Conservation (phyloP, 2,329 filamentous ascomycete genomes). For the Sphaerulina vaccinii region DNA sequence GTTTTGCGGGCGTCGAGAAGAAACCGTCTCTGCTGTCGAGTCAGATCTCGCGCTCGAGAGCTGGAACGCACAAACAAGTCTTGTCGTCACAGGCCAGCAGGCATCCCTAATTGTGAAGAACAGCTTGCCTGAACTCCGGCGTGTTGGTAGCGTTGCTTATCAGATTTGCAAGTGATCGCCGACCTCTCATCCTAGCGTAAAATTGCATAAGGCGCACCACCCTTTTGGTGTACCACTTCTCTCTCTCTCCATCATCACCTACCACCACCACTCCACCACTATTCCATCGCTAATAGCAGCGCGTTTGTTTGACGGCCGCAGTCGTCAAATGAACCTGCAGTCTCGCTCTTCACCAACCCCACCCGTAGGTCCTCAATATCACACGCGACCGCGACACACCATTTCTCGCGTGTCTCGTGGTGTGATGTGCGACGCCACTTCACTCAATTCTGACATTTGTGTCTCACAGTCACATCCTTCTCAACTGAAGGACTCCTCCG, state of each 20-base stretch:
- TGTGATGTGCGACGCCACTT: neutral
- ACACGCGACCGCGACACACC: constrained; percentile 7
- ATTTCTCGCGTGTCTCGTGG: constrained; percentile 19
- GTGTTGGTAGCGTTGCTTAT: too few species aligned
- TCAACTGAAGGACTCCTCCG: constrained; percentile 59
- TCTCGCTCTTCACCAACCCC: constrained; percentile 28
- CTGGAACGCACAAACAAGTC: neutral
- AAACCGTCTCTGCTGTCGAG: constrained; percentile 2
- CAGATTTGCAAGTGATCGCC: too few species aligned
- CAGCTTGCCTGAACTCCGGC: neutral
- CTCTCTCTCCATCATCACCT: constrained; percentile 13
- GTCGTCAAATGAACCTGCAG: constrained; percentile 99
- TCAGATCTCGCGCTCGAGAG: neutral
- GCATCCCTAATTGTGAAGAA: neutral
- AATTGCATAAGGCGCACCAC: too few species aligned
- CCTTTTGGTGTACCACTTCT: constrained; percentile 12
- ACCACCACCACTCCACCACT: constrained; percentile 10
- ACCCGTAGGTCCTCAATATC: constrained; percentile 23
- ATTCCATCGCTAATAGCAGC: constrained; percentile 44
- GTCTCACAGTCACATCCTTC: constrained; percentile 47
- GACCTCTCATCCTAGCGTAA: too few species aligned
- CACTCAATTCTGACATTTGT: constrained; percentile 20
- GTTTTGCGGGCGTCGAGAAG: neutral
- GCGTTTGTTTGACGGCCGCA: constrained; percentile 85
- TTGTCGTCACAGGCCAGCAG: neutral